A percentile compares a stretch with the other conserved stretches of the same genome.
Evolutionary conservation across 2,329 filamentous ascomycete species (phyloP).

Genomic region (Alternaria gaisen): DNA sequence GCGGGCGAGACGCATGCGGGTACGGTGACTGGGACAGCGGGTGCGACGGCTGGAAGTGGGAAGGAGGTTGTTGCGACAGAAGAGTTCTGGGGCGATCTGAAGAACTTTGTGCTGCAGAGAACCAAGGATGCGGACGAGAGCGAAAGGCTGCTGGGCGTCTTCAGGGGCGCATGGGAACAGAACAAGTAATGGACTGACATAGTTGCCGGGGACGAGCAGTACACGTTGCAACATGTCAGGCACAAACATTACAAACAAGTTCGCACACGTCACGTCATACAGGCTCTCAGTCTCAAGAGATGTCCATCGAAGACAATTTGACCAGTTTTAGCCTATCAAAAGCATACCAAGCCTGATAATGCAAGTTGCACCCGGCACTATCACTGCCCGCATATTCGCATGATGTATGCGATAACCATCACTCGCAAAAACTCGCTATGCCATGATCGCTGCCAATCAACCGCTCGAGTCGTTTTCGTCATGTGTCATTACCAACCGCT

Average conservation of each 20-base stretch:
- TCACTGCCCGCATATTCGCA: constrained; percentile 16
- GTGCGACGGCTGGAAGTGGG: constrained; percentile 63
- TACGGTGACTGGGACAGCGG: constrained; percentile 48
- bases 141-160: constrained; percentile 70
- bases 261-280: constrained; percentile 13
- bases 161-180: constrained; percentile 74
- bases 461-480: constrained; percentile 23
- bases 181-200: constrained; percentile 23
- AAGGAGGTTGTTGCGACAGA: constrained; percentile 70
- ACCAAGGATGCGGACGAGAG: constrained; percentile 75
- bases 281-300: constrained; percentile 15
- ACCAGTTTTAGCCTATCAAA: constrained; percentile 28
- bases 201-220: not conserved
- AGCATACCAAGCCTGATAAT: constrained; percentile 23
- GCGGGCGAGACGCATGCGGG: constrained; percentile 14
- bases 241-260: not conserved
- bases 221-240: not conserved
- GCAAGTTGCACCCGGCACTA: constrained; percentile 20
- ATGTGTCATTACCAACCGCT: constrained; percentile 27
- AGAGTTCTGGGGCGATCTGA: constrained; percentile 87
- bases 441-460: constrained; percentile 19
- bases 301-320: constrained; percentile 35
- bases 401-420: constrained; percentile 22
- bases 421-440: constrained; percentile 12
- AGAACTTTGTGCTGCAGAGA: constrained; percentile 80